phyloP scores from a whole-genome alignment of 345 rosid genomes.

The Eucalyptus leucophloia region DNA sequence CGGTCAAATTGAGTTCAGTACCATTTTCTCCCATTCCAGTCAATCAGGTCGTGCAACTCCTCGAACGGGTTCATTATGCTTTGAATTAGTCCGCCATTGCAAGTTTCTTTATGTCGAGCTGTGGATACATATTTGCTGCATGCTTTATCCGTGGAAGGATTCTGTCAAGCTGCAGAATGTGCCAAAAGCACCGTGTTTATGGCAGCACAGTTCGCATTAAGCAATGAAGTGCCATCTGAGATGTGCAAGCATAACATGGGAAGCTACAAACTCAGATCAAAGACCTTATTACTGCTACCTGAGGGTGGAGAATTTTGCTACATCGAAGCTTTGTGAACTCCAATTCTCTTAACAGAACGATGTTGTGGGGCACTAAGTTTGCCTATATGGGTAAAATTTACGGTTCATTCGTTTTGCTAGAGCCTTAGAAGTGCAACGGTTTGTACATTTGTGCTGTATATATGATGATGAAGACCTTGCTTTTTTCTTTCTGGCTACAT shows the following conservation, averaged over 20 bases:
- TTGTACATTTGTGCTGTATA: no score
- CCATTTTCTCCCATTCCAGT: slow-evolving; percentile 29
- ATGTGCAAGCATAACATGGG: neutral
- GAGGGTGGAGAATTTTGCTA: neutral
- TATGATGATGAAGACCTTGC: no score
- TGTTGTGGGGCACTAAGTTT: no score
- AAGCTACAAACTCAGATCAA: neutral
- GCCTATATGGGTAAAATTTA: no score
- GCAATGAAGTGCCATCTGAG: neutral
- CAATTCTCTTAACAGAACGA: neutral
- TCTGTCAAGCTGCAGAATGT: neutral
- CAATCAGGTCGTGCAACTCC: slow-evolving; percentile 76
- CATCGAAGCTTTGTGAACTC: neutral
- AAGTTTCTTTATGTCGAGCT: neutral
- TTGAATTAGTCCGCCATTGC: slow-evolving; percentile 21
- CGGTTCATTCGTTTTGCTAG: no score
- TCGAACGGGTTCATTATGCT: slow-evolving; percentile 84
- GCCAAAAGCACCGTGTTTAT: neutral
- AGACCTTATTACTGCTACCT: neutral
- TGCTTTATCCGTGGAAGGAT: neutral
- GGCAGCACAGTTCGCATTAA: neutral
- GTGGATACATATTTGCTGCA: neutral
- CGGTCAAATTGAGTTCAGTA: slow-evolving; percentile 25
- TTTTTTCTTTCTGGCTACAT: no score
- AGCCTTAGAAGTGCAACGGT: no score